Conservation (phyloP, 2,329 filamentous ascomycete species). For the Epichloe baconii region DNA sequence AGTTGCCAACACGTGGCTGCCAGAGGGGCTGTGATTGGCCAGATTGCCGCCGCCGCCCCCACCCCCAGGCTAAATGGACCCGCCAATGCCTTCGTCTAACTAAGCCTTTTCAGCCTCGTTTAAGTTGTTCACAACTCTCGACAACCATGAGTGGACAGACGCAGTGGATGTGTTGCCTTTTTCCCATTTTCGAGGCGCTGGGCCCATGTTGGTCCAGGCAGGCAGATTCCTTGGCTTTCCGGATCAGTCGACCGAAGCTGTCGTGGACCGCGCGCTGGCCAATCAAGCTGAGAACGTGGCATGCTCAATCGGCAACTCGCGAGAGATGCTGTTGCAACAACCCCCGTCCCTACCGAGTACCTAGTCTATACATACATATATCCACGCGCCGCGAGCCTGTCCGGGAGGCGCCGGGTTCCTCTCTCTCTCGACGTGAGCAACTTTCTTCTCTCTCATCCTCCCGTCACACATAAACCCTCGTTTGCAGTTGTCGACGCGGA, state of each 20-base stretch:
- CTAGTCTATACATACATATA: background rate
- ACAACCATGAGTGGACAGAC: background rate
- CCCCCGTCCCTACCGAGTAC: background rate
- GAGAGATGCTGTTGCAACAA: background rate
- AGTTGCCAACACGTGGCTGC: background rate
- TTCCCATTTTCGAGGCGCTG: background rate
- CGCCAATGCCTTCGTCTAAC: background rate
- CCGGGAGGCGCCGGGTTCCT: background rate
- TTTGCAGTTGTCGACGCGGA: background rate
- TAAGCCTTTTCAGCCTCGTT: background rate
- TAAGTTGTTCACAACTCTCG: background rate
- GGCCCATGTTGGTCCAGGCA: background rate
- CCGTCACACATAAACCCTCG: background rate
- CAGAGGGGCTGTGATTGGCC: background rate
- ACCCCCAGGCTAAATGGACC: background rate
- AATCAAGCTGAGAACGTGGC: conserved; percentile 2
- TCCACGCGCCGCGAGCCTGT: background rate
- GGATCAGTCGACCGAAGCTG: background rate
- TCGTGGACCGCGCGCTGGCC: background rate
- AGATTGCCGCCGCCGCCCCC: too few species aligned
- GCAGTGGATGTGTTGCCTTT: background rate
- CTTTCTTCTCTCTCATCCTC: background rate
- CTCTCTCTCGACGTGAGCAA: background rate
- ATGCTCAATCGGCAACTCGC: too few species aligned
- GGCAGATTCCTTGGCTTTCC: background rate